Evolutionary conservation across 345 rosid species (phyloP).

Genomic region (sweet orange (Citrus sinensis)): DVS_A1.0 CM039163.1:47528501-47529000

Average conservation of each 20-base stretch:
- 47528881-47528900: neutral
- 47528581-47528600: neutral
- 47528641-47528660: no score
- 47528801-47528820: neutral
- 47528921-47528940: neutral
- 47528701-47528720: no score
- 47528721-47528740: no score
- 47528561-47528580: neutral
- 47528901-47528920: neutral
- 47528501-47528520: no score
- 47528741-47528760: fast-evolving
- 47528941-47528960: neutral
- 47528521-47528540: no score
- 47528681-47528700: no score
- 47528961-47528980: neutral
- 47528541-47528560: no score
- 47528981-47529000: neutral
- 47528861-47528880: neutral
- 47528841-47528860: neutral
- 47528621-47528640: neutral
- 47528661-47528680: no score
- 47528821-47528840: constrained; percentile 2
- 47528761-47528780: no score
- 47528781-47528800: neutral
- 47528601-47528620: neutral